Percentiles rank a stretch among this genome's conserved stretches.
These are phyloP conservation scores for Sclerotinia sclerotiorum DNA, from an alignment of 2,329 filamentous ascomycete genomes.

Conservation along the genomic window DNA sequence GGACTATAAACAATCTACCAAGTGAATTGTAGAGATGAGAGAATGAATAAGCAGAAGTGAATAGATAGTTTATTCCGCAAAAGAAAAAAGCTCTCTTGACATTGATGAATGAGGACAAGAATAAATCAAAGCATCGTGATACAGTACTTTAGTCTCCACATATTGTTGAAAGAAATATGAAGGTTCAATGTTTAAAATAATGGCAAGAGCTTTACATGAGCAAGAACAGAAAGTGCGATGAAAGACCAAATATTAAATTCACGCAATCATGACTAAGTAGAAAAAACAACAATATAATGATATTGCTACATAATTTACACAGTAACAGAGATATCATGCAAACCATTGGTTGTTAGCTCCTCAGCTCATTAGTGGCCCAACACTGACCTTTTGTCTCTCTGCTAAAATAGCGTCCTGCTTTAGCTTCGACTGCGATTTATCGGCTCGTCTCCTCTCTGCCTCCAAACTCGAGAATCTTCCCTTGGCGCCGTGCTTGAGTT, in stretches of 20 bases:
- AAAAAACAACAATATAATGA: neutral
- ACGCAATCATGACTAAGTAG: neutral
- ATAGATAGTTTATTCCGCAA: neutral
- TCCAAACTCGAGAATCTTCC: conserved; percentile 58
- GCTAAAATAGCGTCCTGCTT: conserved; percentile 46
- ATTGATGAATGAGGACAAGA: neutral
- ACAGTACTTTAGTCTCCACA: neutral
- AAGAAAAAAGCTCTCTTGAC: neutral
- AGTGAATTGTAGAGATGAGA: neutral
- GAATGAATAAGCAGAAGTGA: conserved; percentile 6
- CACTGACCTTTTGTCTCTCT: conserved; percentile 52
- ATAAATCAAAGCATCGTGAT: neutral
- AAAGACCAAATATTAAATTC: neutral
- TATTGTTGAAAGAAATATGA: neutral
- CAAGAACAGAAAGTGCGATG: neutral
- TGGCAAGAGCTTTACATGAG: neutral
- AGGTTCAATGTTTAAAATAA: neutral
- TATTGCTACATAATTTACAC: neutral
- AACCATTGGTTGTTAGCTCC: conserved; percentile 2
- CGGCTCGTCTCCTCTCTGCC: conserved; percentile 52
- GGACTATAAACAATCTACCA: neutral
- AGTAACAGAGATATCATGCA: conserved; percentile 22
- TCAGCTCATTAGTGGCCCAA: conserved; percentile 51
- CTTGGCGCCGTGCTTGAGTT: conserved; percentile 78
- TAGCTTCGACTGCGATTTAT: conserved; percentile 42